Evolutionary conservation across 2,329 filamentous ascomycete genomes (phyloP).

Genomic region (Cercospora sojina): DNA sequence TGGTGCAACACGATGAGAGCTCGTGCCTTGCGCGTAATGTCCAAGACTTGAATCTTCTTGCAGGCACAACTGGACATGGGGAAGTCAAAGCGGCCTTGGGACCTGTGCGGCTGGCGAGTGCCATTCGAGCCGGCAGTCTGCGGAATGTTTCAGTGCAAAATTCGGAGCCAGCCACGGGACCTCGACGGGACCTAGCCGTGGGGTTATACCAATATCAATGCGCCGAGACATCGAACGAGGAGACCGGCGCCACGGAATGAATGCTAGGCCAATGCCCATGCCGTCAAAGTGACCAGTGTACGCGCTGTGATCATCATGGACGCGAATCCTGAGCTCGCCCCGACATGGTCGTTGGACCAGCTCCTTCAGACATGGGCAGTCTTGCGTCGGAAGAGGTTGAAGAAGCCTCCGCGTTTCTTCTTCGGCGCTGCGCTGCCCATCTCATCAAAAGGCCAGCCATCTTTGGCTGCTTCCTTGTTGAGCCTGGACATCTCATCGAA

Average conservation of each 20-base stretch:
- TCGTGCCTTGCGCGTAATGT: neutral
- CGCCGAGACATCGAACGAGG: neutral
- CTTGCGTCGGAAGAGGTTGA: conserved; percentile 26
- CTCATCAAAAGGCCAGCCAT: conserved; percentile 32
- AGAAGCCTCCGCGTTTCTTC: conserved; percentile 25
- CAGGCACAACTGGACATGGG: neutral
- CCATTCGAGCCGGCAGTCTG: neutral
- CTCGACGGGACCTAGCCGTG: neutral
- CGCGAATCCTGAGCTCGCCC: neutral
- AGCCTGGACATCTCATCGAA: conserved; percentile 44
- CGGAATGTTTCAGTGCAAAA: neutral
- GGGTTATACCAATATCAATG: neutral
- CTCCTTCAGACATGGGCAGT: neutral
- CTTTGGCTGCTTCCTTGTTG: conserved; percentile 42
- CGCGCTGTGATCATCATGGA: neutral
- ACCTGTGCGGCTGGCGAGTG: neutral
- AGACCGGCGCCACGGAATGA: neutral
- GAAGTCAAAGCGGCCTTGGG: neutral
- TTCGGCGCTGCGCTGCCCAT: conserved; percentile 3
- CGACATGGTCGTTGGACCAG: neutral
- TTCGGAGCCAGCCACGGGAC: neutral
- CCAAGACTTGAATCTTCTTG: neutral
- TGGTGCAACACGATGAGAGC: neutral
- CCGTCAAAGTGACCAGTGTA: neutral
- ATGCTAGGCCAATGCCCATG: neutral